Conservation (phyloP, 495 filamentous ascomycete species). For the Penicillium pulvis region DNA sequence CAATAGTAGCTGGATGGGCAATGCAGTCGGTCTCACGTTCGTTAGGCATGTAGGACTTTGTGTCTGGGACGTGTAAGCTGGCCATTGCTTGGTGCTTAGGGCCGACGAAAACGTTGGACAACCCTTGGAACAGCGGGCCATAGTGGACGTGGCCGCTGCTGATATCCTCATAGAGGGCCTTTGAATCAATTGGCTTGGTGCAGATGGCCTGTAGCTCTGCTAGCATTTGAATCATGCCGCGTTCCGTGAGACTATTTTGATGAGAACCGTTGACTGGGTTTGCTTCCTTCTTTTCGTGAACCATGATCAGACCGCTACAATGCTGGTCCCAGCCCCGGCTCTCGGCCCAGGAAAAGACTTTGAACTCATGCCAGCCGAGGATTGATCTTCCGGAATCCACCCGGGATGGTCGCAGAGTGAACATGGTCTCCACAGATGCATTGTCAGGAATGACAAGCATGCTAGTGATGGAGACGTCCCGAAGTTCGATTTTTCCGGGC, state of each 20-base stretch:
- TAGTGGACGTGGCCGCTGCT: conserved; percentile 34
- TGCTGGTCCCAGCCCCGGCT: conserved; percentile 44
- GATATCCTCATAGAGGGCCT: conserved; percentile 28
- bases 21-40: conserved; percentile 44
- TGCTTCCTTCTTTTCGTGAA: conserved; percentile 30
- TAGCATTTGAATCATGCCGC: neutral
- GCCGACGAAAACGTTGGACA: conserved; percentile 30
- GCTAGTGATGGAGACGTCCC: conserved; percentile 41
- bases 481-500: conserved; percentile 31
- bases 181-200: conserved; percentile 12
- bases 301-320: conserved; percentile 40
- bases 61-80: conserved; percentile 45
- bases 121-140: conserved; percentile 36
- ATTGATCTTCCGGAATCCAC: conserved; percentile 28
- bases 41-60: conserved; percentile 49
- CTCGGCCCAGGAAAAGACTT: conserved; percentile 37
- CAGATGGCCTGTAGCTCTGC: conserved; percentile 16
- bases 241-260: conserved; percentile 5
- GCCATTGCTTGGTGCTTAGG: conserved; percentile 26
- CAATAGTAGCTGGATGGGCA: conserved; percentile 48
- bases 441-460: conserved; percentile 42
- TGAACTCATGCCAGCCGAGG: conserved; percentile 47
- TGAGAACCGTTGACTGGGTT: conserved; percentile 27
- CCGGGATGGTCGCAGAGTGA: conserved; percentile 26
- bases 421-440: conserved; percentile 33